Evolutionary conservation across 2,329 filamentous ascomycete genomes (phyloP).

Genomic region (Aschersonia sp.): DNA sequence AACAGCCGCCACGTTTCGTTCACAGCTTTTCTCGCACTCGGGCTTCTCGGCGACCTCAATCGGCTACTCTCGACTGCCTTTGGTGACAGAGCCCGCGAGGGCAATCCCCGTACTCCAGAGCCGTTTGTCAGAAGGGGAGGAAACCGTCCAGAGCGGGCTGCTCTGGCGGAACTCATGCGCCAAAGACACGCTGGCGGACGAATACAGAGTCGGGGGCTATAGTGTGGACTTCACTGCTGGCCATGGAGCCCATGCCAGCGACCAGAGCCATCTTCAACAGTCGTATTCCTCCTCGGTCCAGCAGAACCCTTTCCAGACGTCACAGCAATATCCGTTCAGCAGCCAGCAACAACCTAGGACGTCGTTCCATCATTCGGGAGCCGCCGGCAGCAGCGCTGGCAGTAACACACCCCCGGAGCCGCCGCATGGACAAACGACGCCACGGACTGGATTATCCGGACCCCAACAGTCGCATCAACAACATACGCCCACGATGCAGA

Average conservation of each 20-base stretch:
- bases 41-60: neutral
- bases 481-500: slow-evolving; percentile 32
- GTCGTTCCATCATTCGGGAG: slow-evolving; percentile 32
- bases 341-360: slow-evolving; percentile 18
- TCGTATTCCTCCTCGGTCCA: slow-evolving; percentile 39
- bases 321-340: slow-evolving; percentile 5
- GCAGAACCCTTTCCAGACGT: slow-evolving; percentile 9
- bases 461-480: slow-evolving; percentile 25
- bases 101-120: slow-evolving; percentile 35
- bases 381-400: slow-evolving; percentile 17
- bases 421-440: slow-evolving; percentile 19
- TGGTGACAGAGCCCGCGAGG: slow-evolving; percentile 36
- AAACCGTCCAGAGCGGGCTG: slow-evolving; percentile 60
- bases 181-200: slow-evolving; percentile 58
- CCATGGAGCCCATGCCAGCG: slow-evolving; percentile 50
- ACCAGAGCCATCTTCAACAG: slow-evolving; percentile 50
- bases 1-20: slow-evolving; percentile 3
- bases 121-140: slow-evolving; percentile 47
- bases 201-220: slow-evolving; percentile 61
- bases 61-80: slow-evolving; percentile 6
- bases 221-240: slow-evolving; percentile 57
- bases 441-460: slow-evolving; percentile 18
- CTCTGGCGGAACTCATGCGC: slow-evolving; percentile 67
- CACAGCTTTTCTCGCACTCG: slow-evolving; percentile 1
- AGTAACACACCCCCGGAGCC: slow-evolving; percentile 29